A percentile compares a stretch with the other conserved stretches of the same genome.
phyloP scores from a whole-genome alignment of 2,329 filamentous ascomycete genomes.

The Tolypocladium ovalisporum region DNA sequence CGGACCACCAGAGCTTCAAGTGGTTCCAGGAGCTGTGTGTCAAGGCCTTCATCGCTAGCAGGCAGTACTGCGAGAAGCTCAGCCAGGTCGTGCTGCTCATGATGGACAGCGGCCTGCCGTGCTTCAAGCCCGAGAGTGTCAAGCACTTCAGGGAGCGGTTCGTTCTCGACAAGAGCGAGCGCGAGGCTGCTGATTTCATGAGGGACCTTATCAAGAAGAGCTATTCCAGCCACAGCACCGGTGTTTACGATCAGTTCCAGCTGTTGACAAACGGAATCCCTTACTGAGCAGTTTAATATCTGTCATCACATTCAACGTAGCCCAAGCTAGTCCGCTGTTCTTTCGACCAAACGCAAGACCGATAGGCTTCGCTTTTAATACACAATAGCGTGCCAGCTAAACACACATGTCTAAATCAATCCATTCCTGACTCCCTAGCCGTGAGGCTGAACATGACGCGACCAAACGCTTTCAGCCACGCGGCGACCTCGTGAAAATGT shows the following conservation, averaged over 20 bases:
- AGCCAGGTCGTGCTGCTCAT: constrained; percentile 85
- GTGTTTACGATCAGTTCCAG: constrained; percentile 97
- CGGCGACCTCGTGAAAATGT: background rate
- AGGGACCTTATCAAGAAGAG: constrained; percentile 81
- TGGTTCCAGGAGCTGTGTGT: constrained; percentile 96
- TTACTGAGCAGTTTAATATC: constrained; percentile 42
- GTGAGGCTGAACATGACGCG: background rate
- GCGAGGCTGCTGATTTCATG: constrained; percentile 93
- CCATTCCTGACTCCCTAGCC: no score
- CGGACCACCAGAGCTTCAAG: constrained; percentile 76
- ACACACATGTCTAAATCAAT: no score
- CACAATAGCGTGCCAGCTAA: background rate
- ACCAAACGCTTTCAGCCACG: background rate
- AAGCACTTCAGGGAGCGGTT: constrained; percentile 88
- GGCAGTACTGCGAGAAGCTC: constrained; percentile 81
- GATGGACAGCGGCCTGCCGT: constrained; percentile 92
- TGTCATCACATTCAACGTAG: background rate
- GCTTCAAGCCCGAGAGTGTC: constrained; percentile 94
- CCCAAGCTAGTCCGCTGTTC: background rate
- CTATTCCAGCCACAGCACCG: constrained; percentile 81
- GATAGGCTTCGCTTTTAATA: background rate
- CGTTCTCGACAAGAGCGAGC: constrained; percentile 80
- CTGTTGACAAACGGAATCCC: constrained; percentile 94
- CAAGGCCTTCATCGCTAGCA: constrained; percentile 83
- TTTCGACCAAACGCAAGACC: background rate